Conservation (phyloP, 768 basidiomycete genomes). For the Auricularia auricula-judae region DNA sequence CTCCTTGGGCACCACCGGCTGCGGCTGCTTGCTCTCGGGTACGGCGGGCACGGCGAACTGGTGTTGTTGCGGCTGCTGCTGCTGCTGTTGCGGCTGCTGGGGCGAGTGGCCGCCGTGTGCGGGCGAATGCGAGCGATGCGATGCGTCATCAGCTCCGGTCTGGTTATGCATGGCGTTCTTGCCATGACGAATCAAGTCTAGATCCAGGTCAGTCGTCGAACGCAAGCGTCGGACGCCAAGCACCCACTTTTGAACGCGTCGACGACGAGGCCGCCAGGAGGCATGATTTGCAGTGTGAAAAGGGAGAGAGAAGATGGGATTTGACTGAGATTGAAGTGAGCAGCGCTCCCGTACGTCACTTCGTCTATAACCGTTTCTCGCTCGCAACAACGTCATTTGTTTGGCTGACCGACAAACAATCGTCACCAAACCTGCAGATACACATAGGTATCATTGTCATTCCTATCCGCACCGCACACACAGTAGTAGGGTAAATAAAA, state of each 20-base stretch:
- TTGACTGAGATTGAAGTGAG: too few relatives aligned
- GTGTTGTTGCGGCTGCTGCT: constrained; percentile 21
- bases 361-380: too few relatives aligned
- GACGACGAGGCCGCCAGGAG: constrained; percentile 44
- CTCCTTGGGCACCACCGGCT: constrained; percentile 7
- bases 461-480: too few relatives aligned
- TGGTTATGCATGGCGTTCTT: constrained; percentile 31
- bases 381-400: too few relatives aligned
- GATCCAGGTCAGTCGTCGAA: constrained; percentile 7
- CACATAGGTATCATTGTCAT: too few relatives aligned
- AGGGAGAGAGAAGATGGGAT: background rate
- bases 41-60: constrained; percentile 7
- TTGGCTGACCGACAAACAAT: too few relatives aligned
- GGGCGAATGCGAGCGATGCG: constrained; percentile 15
- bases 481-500: too few relatives aligned
- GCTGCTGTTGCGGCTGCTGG: constrained; percentile 22
- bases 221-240: constrained; percentile 2
- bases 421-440: too few relatives aligned
- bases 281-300: background rate
- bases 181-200: constrained; percentile 46
- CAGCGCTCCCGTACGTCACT: too few relatives aligned
- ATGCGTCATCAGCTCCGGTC: constrained; percentile 4
- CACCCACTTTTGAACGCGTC: constrained; percentile 79
- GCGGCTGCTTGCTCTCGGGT: constrained; percentile 6
- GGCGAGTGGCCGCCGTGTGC: constrained; percentile 9